Conservation (phyloP, 257 asterid species). For the Jasminum sambac region DNA sequence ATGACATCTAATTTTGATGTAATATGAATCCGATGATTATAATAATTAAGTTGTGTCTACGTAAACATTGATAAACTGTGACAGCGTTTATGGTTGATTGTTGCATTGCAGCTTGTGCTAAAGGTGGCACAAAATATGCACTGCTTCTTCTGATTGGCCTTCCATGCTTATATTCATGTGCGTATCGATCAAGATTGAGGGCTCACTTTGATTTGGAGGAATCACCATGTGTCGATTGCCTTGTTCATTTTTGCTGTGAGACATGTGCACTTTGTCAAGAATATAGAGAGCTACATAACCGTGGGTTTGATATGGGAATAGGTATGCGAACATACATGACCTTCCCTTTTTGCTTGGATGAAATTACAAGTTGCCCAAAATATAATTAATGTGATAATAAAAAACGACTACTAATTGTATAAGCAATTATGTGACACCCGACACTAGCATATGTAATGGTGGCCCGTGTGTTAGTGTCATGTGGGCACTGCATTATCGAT, state of each 20-base stretch:
- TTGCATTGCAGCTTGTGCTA: not conserved
- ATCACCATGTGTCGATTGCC: constrained; percentile 6
- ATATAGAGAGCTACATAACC: constrained; percentile 2
- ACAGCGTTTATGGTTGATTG: no score
- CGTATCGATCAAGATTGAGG: constrained; percentile 1
- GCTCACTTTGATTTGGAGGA: constrained; percentile 8
- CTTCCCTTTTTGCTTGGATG: not conserved
- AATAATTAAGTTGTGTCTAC: no score
- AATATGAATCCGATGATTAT: no score
- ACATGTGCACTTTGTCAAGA: constrained; percentile 12
- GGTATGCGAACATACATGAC: not conserved
- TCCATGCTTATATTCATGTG: not conserved
- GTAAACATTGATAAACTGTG: no score
- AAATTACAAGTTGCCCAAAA: no score
- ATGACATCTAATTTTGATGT: no score
- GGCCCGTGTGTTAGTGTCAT: no score
- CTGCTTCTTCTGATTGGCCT: constrained; percentile 1
- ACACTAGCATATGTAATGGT: no score
- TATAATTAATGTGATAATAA: no score
- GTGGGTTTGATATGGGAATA: constrained; percentile 13
- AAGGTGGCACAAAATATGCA: constrained; percentile 1
- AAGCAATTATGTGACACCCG: no score
- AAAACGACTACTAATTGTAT: no score
- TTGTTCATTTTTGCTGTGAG: constrained; percentile 3
- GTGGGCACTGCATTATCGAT: no score